Evolutionary conservation across 2,329 filamentous ascomycete species (phyloP).

Genomic region (Microdochium trichocladiopsis): DNA sequence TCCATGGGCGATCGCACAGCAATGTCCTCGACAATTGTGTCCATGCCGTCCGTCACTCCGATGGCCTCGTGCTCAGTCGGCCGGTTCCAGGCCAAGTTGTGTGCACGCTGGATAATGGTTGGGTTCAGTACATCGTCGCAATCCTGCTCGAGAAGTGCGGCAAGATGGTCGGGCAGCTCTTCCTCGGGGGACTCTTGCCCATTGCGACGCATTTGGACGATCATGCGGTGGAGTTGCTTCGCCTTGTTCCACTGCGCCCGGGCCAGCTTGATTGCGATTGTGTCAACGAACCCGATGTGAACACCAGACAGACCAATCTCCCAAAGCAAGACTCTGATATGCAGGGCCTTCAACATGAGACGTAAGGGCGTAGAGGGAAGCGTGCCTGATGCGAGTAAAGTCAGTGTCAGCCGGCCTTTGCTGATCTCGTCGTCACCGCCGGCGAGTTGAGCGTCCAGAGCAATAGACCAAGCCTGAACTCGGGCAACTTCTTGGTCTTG

Average conservation of each 20-base stretch:
- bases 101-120: constrained; percentile 73
- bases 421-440: constrained; percentile 87
- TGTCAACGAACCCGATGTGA: constrained; percentile 57
- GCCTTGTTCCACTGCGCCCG: constrained; percentile 77
- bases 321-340: constrained; percentile 86
- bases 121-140: constrained; percentile 77
- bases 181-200: constrained; percentile 48
- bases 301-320: constrained; percentile 61
- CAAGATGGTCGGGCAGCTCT: constrained; percentile 68
- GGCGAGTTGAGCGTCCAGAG: constrained; percentile 84
- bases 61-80: constrained; percentile 62
- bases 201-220: constrained; percentile 32
- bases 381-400: constrained; percentile 80
- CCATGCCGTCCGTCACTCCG: constrained; percentile 64
- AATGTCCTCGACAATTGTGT: constrained; percentile 76
- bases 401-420: constrained; percentile 77
- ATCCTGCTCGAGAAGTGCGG: constrained; percentile 67
- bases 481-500: constrained; percentile 80
- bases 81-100: constrained; percentile 84
- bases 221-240: constrained; percentile 51
- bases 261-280: constrained; percentile 66
- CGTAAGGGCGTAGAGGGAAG: constrained; percentile 75
- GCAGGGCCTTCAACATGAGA: constrained; percentile 86
- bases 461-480: constrained; percentile 88
- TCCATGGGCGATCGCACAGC: constrained; percentile 83